Base-by-base conservation (phyloP, 75 land plant genomes). In the Picea sitchensis region DNA sequence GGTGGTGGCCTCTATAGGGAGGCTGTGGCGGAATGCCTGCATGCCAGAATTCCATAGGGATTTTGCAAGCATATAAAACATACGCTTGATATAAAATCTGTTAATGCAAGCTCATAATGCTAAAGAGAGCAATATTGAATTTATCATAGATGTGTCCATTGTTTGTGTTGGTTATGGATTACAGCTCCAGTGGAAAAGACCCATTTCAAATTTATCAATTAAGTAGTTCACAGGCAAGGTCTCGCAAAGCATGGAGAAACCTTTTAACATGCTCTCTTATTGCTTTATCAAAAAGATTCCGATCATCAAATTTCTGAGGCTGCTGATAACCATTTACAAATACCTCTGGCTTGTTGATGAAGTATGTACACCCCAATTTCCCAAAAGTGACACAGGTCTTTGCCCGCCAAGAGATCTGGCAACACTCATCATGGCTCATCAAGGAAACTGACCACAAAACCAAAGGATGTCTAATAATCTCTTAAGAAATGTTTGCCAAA, bases 341-440 rank as follows among this genome's bases (percentile, higher is more conserved):
- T 18, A 91, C 76, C 76, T 90, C 94, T 0, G 96, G 96, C 77
- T 91, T 94, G 78, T 94, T 94, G 32, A 94, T 85, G 85, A 94
- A 94, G 72, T 94, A 93, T 41, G 73, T 64, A 90, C 64, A 91
- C 96, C 2, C 94, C 96, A 32, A 89, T 85, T 58, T 91, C 90
- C 75, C 96, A 86, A 13, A 94, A 89, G 68, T 91, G 94, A 65
- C 87, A 91, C 38, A 92, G 20, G 86, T 58, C 73, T 90, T 61
- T 4, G 81, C 89, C 96, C 94, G 2, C 92, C 92, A 75, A 84
- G 81, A 9, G 76, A 64, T 23, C 94, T 94, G 21, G 89, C 94
- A 3, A 92, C 87, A 58, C 94, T 91, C 41, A 91, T 67, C 2
- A 94, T 81, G 2, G 92, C 94, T 41, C 85, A 90, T 94, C 81